Evolutionary conservation across 441 rosid genomes (phyloP).

Genomic region (Brassica balearica): DNA sequence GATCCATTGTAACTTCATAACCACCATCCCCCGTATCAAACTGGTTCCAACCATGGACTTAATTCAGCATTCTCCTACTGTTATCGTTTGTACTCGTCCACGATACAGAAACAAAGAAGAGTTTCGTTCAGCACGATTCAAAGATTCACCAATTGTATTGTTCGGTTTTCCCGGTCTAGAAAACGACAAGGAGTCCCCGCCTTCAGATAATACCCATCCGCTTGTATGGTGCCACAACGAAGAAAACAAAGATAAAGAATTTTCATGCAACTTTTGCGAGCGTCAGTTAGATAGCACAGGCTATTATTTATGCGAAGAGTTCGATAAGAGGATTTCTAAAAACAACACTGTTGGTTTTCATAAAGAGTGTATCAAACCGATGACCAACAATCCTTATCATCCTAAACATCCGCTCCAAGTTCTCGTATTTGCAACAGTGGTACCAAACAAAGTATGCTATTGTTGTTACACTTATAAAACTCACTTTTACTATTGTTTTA

Average conservation of each 20-base stretch:
- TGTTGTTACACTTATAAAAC: background rate
- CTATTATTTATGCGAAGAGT: background rate
- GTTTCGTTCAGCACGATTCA: background rate
- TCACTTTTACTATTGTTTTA: background rate
- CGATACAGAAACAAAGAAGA: background rate
- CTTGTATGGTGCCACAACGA: conserved; percentile 1
- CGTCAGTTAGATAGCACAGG: background rate
- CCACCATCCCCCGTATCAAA: background rate
- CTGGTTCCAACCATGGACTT: background rate
- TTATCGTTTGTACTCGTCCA: background rate
- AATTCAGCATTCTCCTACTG: background rate
- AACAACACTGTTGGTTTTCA: background rate
- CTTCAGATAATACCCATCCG: background rate
- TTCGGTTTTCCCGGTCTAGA: background rate
- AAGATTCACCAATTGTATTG: background rate
- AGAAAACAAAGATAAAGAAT: background rate
- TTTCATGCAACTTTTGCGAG: background rate
- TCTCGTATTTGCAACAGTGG: background rate
- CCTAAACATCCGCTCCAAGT: background rate
- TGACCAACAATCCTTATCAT: background rate
- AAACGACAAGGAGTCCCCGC: background rate
- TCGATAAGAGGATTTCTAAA: background rate
- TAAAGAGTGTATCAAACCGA: background rate
- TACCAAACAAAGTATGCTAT: background rate
- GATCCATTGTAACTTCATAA: background rate